These are phyloP conservation scores for Leucaena leucocephala DNA, from an alignment of 306 rosid genomes.

Conservation along the genomic window DNA sequence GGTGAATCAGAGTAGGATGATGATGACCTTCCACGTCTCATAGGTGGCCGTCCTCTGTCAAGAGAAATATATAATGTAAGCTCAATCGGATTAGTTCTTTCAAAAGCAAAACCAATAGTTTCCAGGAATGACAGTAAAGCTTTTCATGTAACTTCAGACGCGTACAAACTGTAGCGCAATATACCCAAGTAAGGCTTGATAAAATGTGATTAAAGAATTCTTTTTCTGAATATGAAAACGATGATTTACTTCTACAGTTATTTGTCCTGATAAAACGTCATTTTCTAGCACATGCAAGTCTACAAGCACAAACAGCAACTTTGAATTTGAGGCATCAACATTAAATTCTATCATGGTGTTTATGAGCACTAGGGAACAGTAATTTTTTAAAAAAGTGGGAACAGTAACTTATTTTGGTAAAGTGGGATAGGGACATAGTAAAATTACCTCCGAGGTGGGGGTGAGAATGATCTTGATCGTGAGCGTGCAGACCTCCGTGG, in stretches of 20 bases:
- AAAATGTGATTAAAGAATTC: conserved; percentile 3
- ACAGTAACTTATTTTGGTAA: not conserved
- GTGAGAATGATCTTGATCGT: conserved; percentile 85
- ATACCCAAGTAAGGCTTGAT: not conserved
- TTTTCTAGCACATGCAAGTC: not conserved
- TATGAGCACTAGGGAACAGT: not conserved
- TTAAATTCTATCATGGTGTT: conserved; percentile 4
- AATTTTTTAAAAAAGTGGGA: not conserved
- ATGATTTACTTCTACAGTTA: not conserved
- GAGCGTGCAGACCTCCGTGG: conserved; percentile 80
- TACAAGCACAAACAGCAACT: too few species aligned
- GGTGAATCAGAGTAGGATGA: conserved; percentile 90
- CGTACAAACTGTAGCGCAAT: not conserved
- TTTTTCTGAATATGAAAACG: not conserved
- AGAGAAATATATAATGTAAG: conserved; percentile 7
- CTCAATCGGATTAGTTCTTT: not conserved
- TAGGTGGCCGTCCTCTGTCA: conserved; percentile 78
- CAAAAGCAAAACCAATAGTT: conserved; percentile 3
- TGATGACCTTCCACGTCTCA: conserved; percentile 87
- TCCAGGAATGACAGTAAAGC: conserved; percentile 11
- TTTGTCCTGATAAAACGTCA: not conserved
- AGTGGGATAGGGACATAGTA: conserved; percentile 8
- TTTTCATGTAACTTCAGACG: not conserved
- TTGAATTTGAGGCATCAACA: conserved; percentile 7
- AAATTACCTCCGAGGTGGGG: conserved; percentile 68